Base-by-base conservation (phyloP, 176 grass and related monocot species). In the Carex littledalei region DNA sequence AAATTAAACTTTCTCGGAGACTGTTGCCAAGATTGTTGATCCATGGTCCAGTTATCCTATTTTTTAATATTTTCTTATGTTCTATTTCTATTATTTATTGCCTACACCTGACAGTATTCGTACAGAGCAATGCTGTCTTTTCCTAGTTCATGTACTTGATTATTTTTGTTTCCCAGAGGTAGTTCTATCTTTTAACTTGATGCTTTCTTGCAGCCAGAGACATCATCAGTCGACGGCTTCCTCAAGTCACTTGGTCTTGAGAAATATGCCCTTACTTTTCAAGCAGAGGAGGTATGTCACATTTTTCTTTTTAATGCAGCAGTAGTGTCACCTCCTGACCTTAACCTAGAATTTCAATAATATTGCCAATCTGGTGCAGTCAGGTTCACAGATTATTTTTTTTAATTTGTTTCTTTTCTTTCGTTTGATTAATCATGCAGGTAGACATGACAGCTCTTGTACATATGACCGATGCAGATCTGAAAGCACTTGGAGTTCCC, bases 381-480 rank as follows among this genome's bases (percentile, higher is more conserved):
- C 37, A 32, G 59, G 32, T 72, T 79, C 58, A 76, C 72, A 53
- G 12, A 5, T 76, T 56, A 56, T 32, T 16, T 10, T 20, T 65
- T 82, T 5, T 58, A 61, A 22, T 63, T 63, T 80, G 83, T 72
- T 32, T 14, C 45, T 1, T 79, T 34, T 85, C 9, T 37, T 65
- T 80, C 17, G 60, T 94, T 87, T 69, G 80, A 72, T 78, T 84
- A 20, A 62, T 68, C 18, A 52, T 82, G 64, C 87, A 99, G 96
- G 90, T 99, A 89, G 96, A 99, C 90, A 95, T 95, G 93, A 85
- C 87, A 57, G 93, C 96, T 86, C 91, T 99, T 66, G 86, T 89
- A 72, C 96, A 99, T 86, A 99, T 99, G 96, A 99, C 88, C 56
- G 96, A 99, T 78, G 78, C 85, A 39, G 96, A 99, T 91, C 91